A percentile compares a stretch with the other conserved stretches of the same genome.
Conservation (phyloP, 208 protist genomes). For the Naegleria fowleri region DNA sequence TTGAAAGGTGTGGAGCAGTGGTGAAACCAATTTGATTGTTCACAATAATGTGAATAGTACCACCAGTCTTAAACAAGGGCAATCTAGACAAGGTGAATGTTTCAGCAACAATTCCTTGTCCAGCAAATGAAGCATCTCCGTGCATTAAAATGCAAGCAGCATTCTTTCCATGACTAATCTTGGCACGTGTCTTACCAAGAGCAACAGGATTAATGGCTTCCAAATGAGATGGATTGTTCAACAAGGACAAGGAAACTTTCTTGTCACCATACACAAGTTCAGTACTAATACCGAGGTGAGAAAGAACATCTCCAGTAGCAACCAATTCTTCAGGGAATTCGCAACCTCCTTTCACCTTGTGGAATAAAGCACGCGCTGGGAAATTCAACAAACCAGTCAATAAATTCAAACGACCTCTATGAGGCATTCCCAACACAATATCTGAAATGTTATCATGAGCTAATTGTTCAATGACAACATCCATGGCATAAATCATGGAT, state of each 20-base stretch:
- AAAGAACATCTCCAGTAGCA: conserved; percentile 90
- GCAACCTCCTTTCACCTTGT: conserved; percentile 68
- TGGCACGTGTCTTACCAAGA: conserved; percentile 89
- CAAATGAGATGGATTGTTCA: conserved; percentile 97
- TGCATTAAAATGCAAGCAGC: conserved; percentile 78
- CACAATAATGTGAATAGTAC: conserved; percentile 95
- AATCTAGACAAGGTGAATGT: conserved; percentile 86
- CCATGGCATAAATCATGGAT: conserved; percentile 85
- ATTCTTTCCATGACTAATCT: conserved; percentile 57
- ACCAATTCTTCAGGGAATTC: conserved; percentile 66
- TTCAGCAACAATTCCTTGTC: conserved; percentile 94
- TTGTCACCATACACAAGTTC: conserved; percentile 60
- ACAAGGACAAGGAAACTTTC: conserved; percentile 83
- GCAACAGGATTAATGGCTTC: conserved; percentile 98
- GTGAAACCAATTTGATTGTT: conserved; percentile 99
- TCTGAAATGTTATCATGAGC: conserved; percentile 72
- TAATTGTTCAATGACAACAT: conserved; percentile 74
- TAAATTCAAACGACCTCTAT: conserved; percentile 95
- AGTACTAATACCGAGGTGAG: conserved; percentile 88
- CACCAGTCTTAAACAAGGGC: conserved; percentile 81
- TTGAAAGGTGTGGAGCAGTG: conserved; percentile 85
- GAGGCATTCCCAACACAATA: conserved; percentile 96
- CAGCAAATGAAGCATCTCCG: conserved; percentile 95
- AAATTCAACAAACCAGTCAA: conserved; percentile 92
- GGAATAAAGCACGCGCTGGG: conserved; percentile 78